Evolutionary conservation across 768 basidiomycete species (phyloP).

Genomic region (Tricholoma terreum): DNA sequence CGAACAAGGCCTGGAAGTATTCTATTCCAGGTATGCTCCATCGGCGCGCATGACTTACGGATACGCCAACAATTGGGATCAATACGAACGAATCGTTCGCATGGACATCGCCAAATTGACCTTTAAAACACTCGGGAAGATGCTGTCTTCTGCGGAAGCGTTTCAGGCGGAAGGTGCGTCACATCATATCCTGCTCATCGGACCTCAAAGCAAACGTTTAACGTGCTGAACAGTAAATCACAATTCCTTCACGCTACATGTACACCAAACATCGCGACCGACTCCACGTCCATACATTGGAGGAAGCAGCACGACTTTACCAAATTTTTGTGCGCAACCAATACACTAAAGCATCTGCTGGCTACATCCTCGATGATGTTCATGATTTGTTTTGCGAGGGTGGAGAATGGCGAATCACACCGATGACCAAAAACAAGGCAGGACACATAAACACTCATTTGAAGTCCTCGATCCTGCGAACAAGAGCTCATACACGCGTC

Average conservation of each 20-base stretch:
- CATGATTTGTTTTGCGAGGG: not conserved
- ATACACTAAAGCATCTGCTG: not conserved
- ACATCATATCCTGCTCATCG: not conserved
- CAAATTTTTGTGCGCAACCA: not conserved
- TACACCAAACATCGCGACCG: not conserved
- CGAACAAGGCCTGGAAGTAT: not conserved
- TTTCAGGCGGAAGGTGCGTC: not conserved
- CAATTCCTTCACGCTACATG: not conserved
- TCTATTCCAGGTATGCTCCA: not conserved
- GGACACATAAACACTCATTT: not conserved
- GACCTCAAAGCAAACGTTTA: not conserved
- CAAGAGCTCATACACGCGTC: not conserved
- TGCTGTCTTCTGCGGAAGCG: not conserved
- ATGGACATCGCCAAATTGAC: not conserved
- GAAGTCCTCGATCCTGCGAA: not conserved
- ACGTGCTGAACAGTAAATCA: not conserved
- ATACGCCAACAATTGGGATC: not conserved
- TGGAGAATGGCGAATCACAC: not conserved
- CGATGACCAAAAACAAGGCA: not conserved
- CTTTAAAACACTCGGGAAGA: not conserved
- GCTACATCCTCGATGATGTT: not conserved
- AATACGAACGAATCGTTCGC: not conserved
- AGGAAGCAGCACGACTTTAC: not conserved
- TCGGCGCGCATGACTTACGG: not conserved
- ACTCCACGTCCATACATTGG: not conserved